These are phyloP conservation scores for Phytophthora colocasiae DNA, from an alignment of 352 stramenopile genomes.

Conservation along the genomic window DNA sequence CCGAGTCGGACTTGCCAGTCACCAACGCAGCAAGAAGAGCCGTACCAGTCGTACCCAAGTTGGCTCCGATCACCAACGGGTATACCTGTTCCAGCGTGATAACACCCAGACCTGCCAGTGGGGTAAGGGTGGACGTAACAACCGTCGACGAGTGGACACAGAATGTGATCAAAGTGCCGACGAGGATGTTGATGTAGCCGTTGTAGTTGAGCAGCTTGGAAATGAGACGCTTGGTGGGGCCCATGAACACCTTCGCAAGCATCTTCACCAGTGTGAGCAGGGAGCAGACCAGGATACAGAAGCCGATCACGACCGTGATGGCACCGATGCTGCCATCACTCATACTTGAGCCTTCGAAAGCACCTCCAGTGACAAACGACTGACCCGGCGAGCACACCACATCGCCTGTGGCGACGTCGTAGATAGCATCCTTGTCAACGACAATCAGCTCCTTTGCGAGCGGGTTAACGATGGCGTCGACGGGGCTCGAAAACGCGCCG, in stretches of 20 bases:
- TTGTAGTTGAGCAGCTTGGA: constrained; percentile 91
- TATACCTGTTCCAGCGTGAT: constrained; percentile 91
- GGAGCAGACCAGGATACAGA: constrained; percentile 56
- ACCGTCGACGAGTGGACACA: constrained; percentile 92
- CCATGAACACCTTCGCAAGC: constrained; percentile 76
- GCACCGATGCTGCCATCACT: constrained; percentile 54
- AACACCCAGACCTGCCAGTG: constrained; percentile 88
- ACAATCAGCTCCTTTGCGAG: constrained; percentile 40
- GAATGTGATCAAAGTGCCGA: constrained; percentile 88
- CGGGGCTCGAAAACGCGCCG: constrained; percentile 49
- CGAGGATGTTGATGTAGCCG: constrained; percentile 88
- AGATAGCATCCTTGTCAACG: constrained; percentile 51
- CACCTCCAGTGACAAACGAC: constrained; percentile 50
- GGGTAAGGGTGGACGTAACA: constrained; percentile 90
- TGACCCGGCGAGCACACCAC: constrained; percentile 27
- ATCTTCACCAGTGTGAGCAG: constrained; percentile 59
- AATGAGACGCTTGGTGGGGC: constrained; percentile 85
- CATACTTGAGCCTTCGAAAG: constrained; percentile 42
- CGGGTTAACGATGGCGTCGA: constrained; percentile 56
- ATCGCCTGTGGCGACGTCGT: constrained; percentile 43
- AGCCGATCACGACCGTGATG: constrained; percentile 54
- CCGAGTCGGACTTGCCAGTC: constrained; percentile 72
- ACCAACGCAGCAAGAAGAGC: constrained; percentile 89
- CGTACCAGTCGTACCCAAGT: constrained; percentile 92
- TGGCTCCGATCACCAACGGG: constrained; percentile 91